Base-by-base conservation (phyloP, 805 yeast species). In the Nakazawaea wyomingensis region DNA sequence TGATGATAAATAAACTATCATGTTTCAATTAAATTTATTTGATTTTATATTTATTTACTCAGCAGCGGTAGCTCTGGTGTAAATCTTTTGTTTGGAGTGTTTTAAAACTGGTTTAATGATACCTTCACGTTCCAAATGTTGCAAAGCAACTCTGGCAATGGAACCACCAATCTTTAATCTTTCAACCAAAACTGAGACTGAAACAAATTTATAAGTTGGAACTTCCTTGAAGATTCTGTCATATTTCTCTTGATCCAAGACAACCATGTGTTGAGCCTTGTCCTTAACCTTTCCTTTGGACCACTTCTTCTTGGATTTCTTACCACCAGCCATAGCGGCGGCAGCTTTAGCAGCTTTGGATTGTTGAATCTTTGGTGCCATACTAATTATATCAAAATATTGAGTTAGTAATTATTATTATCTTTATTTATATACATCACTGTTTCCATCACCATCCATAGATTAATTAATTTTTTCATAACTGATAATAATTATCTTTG, bases 261-360 rank as follows among this genome's bases (percentile, higher is more conserved):
- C 78, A 66, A 93, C 90, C 69, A 89, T 82, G 82, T 93, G 99
- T 73, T 87, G 91, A 64, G 99, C 98, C 95, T 86, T 91, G 78
- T 93, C 99, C 90, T 95, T 93, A 74, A 89, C 96, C 84, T 95
- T 89, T 76, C 96, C 96, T 84, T 91, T 90, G 85, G 95, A 86
- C 99, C 98, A 93, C 96, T 93, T 93, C 95, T 93, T 91, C 89
- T 93, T 93, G 76, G 96, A 88, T 71, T 91, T 89, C 86, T 90
- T 90, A 84, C 97, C 96, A 85, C 97, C 97, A 73, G 97, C 96
- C 84, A 88, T 80, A 74, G 97, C 98, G 80, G 98, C 98, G 68
- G 98, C 97, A 69, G 96, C 96, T 82, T 91, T 91, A 69, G 96
- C 97, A 76, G 97, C 97, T 81, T 91, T 91, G 68, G 96, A 85